These are phyloP conservation scores for Dendryphion nanum DNA, from an alignment of 2,329 filamentous ascomycete genomes.

Conservation along the genomic window DNA sequence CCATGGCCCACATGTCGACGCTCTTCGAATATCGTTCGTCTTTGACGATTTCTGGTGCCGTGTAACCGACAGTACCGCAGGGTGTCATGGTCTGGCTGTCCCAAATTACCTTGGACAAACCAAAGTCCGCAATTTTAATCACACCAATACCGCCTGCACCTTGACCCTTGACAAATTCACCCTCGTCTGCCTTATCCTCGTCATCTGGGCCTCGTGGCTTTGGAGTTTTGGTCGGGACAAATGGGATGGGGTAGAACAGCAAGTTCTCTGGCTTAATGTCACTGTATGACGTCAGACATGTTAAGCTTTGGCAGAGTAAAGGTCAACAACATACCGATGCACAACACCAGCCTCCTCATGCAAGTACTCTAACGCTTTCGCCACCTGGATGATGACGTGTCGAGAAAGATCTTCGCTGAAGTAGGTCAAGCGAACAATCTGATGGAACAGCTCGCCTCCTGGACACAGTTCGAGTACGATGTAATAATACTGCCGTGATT, in stretches of 20 bases:
- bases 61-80: constrained; percentile 98
- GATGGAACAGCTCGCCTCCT: constrained; percentile 95
- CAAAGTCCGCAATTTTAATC: constrained; percentile 98
- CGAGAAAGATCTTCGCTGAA: constrained; percentile 95
- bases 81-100: constrained; percentile 98
- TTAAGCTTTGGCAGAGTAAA: constrained; percentile 4
- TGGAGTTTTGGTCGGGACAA: constrained; percentile 75
- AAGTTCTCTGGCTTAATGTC: constrained; percentile 99
- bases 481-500: constrained; percentile 94
- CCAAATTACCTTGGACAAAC: constrained; percentile 97
- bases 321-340: constrained; percentile 69
- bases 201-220: constrained; percentile 83
- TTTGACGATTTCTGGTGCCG: constrained; percentile 97
- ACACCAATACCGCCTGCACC: constrained; percentile 87
- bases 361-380: constrained; percentile 88
- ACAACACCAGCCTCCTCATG: constrained; percentile 95
- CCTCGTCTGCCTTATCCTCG: constrained; percentile 96
- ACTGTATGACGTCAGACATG: constrained; percentile 53
- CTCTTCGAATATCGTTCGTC: constrained; percentile 98
- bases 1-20: constrained; percentile 98
- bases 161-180: constrained; percentile 79
- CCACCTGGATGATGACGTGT: constrained; percentile 93
- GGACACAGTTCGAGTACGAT: constrained; percentile 94
- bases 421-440: constrained; percentile 96
- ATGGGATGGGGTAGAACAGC: constrained; percentile 82